phyloP scores from a whole-genome alignment of 2,329 filamentous ascomycete species.

The Phoma herbarum region DNA sequence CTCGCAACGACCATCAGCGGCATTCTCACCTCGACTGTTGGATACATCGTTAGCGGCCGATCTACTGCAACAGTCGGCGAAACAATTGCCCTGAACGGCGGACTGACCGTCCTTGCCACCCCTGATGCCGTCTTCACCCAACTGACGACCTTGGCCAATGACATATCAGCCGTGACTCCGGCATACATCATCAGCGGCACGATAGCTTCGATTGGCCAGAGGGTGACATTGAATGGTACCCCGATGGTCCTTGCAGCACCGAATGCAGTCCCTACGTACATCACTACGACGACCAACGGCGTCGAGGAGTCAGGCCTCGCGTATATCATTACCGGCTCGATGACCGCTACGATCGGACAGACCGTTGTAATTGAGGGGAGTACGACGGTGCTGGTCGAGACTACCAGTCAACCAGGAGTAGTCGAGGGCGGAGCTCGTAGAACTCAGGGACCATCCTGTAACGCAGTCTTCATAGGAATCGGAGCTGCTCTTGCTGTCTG shows the following conservation, averaged over 20 bases:
- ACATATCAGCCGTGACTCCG: background rate
- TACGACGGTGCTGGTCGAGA: constrained; percentile 17
- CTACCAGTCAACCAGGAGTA: background rate
- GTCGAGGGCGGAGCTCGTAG: background rate
- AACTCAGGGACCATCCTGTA: background rate
- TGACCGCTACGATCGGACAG: constrained; percentile 23
- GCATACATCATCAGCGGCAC: constrained; percentile 1
- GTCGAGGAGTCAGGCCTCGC: background rate
- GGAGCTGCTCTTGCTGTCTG: background rate
- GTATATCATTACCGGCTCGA: background rate
- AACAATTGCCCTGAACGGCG: background rate
- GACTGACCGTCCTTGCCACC: background rate
- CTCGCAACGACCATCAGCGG: background rate
- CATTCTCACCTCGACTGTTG: background rate
- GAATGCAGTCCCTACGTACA: background rate
- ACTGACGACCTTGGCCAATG: background rate
- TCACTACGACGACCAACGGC: background rate
- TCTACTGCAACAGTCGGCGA: background rate
- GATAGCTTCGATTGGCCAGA: constrained; percentile 1
- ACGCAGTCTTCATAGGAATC: background rate
- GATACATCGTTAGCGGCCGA: background rate
- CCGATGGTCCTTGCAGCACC: background rate
- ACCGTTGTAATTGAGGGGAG: constrained; percentile 23
- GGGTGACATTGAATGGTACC: background rate
- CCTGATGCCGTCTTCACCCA: constrained; percentile 1